Evolutionary conservation across 1,284 basidiomycete genomes (phyloP), one percentile per base, ranked within the genome.

Genomic region (Heterobasidion parviporum): DNA sequence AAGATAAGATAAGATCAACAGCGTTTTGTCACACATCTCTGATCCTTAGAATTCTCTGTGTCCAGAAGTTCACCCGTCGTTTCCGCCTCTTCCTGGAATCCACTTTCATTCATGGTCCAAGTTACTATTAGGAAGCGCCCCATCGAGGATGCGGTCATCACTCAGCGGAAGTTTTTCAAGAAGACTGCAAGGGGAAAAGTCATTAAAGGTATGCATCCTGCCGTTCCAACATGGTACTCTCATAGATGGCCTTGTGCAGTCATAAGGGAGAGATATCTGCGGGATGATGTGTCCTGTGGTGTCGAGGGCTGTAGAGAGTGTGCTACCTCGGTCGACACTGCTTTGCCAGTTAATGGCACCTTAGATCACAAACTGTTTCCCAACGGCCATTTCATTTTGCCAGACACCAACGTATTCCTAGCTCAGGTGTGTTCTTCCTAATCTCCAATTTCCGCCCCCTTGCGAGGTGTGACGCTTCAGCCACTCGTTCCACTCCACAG

Each of bases 351-450:
- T 81, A 46, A 64, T 63, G 70, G 71, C 4, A 64, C 65, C 53
- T 64, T 69, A 6, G 69, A 72, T 3, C 86, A 83, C 70, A 75
- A 73, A 49, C 65, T 66, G 0, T 88, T 79, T 65, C 75, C 79
- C 0, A 67, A 76, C 54, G 85, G 89, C 0, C 92, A 98, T 67
- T 95, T 89, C 68, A 69, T 98, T 34, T 74, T 99, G 5, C 88
- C 96, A 14, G 97, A 99, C 70, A 98, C 97, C 26, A 99, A 99
- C 70, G 84, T 98, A 7, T 92, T 98, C 62, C 77, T 99, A 10
- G 85, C 93, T 45, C 94, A 98, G 77, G 90, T 88, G 16, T 20
- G 44, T 46, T 33, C 12, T 26, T 10, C 26, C 4, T 12, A 10
- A 6, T 26, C 26, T 26, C 4, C 5, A 26, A 34, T 50, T n/a